Evolutionary conservation across 179 eudicot species (phyloP), one percentile per base, ranked within the genome.

Genomic region (Silene coronaria): DNA sequence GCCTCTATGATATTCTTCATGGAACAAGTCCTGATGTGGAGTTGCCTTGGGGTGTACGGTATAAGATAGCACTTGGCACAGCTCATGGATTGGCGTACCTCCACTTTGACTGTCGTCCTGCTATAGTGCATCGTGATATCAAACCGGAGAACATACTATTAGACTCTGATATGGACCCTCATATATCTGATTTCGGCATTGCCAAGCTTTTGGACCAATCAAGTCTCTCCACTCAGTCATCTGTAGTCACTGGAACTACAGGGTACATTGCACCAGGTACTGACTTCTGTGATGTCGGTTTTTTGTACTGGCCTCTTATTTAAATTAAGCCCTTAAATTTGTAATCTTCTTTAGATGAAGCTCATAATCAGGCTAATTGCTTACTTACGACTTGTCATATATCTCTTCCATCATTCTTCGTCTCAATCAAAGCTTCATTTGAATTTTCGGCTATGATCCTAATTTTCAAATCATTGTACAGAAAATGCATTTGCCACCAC

Each of bases 1-100:
- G 92, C 80, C 88, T 90, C 68, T 80, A 89, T 63, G 90, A 90
- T 66, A 75, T 87, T 75, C 83, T 90, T 8, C 89, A 88, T 32
- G 83, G 58, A 76, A 75, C 24, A 19, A 21, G 38, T 58, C 89
- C 90, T 38, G 77, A 73, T 5, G 74, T n/a, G 17, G 70, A 61
- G 19, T 75, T 90, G 73, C 83, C 83, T 26, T 90, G 92, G 95
- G 80, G 38, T n/a, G 64, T 63, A 19, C 69, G 69, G 21, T 30
- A 65, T n/a, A 28, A 65, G 3, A 65, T 65, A 28, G 69, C 45
- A 13, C 42, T 88, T 34, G 95, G 95, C 32, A 81, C 84, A 13
- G 89, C 95, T 5, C 87, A 88, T 7, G 92, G 89, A 21, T 72
- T 90, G 61, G 80, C 87, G 2, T 90, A 90, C 82, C 87, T 90